Base-by-base conservation (phyloP, 225 moss, liverwort and hornwort genomes). In the Bryoerythrophyllum caledonicum region DNA sequence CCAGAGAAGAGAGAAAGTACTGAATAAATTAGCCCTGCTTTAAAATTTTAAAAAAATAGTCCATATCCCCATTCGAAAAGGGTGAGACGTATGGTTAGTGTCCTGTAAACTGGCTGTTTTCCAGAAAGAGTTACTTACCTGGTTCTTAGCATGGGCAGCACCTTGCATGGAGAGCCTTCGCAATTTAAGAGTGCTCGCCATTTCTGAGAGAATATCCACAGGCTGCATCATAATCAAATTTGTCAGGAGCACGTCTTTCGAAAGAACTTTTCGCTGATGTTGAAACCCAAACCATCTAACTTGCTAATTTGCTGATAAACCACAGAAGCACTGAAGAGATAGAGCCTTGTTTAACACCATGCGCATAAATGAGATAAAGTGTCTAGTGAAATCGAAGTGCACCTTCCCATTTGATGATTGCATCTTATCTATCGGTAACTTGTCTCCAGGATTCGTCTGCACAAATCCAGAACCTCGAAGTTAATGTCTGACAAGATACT, bases 151-250 rank as follows among this genome's bases (percentile, higher is more conserved):
- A 78, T 85, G 93, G 44, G 87, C 63, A 68, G 85, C 93, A 68
- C 94, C 94, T 70, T 87, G 86, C 97, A 99, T 99, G 28, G 97
- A 94, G 51, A 99, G 84, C 78, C 97, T 91, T 34, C 94, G 88
- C 76, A 99, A 79, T 67, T 91, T 99, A 61, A 99, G 84, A 44
- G 91, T 99, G 79, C 73, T 89, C 16, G 93, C 91, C 97, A 94
- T 99, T 79, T 99, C 94, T 56, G 93, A 90, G 71, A 94, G 90
- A 24, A 99, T 85, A 83, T 89, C 87, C 54, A 91, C 70, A 55
- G 89, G 90, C 97, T 99, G 89, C 90, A 76, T 53, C 63, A 81
- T 46, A 67, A 72, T 51, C 37, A 10, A 30, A 25, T 24, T 32
- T 70, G 69, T 79, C 59, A 83, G 57, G 48, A 72, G 38, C 38